Conservation (phyloP, 257 asterid species). For the Solanum tarapatanum region DNA sequence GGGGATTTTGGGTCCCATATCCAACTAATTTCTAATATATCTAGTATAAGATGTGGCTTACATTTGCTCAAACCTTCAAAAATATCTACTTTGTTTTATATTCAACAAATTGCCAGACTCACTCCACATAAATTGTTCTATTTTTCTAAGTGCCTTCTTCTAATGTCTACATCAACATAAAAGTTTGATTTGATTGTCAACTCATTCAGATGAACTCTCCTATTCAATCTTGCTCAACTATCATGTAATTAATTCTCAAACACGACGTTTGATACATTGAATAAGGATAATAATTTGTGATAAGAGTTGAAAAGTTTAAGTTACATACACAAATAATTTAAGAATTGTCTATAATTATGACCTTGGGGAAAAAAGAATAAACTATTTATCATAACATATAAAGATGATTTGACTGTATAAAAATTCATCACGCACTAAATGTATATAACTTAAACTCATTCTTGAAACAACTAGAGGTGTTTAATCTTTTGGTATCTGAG, state of each 20-base stretch:
- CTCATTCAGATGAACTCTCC: not conserved
- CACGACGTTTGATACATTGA: not conserved
- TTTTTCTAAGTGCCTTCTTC: not conserved
- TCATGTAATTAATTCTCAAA: not conserved
- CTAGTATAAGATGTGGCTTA: conserved; percentile 28
- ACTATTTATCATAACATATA: no score
- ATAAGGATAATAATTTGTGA: no score
- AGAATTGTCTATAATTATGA: not conserved
- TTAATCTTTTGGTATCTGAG: not conserved
- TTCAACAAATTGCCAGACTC: not conserved
- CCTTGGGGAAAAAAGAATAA: not conserved
- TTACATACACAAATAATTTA: not conserved
- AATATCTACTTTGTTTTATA: conserved; percentile 22
- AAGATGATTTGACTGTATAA: not conserved
- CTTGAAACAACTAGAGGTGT: not conserved
- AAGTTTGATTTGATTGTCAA: not conserved
- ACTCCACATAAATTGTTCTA: conserved; percentile 6
- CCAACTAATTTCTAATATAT: conserved; percentile 7
- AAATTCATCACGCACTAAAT: not conserved
- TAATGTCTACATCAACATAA: conserved; percentile 8
- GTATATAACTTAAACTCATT: not conserved
- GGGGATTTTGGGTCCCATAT: conserved; percentile 23
- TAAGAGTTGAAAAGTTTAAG: no score
- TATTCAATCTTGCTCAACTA: not conserved
- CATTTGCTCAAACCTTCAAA: conserved; percentile 12